These are phyloP conservation scores for Neonothopanus nambi DNA, from an alignment of 1,284 basidiomycete genomes.

Conservation along the genomic window DNA sequence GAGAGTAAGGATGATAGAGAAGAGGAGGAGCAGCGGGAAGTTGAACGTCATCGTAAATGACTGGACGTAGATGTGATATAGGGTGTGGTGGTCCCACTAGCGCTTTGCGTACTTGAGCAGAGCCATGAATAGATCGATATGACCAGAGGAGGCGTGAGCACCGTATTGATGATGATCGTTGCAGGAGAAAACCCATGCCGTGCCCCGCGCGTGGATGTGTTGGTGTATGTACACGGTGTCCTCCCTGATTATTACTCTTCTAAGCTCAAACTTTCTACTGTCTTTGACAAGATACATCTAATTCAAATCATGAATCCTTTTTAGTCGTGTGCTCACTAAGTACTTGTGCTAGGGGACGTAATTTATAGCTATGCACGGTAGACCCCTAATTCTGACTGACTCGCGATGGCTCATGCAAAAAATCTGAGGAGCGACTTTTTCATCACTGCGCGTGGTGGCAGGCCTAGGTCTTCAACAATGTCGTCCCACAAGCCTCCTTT, in stretches of 20 bases:
- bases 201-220: no score
- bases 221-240: no score
- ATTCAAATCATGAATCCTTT: conserved; percentile 11
- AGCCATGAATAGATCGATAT: conserved; percentile 42
- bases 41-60: conserved; percentile 64
- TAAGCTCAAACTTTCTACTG: not conserved
- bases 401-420: not conserved
- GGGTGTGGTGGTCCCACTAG: conserved; percentile 74
- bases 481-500: conserved; percentile 42
- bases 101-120: conserved; percentile 35
- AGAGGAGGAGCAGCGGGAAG: conserved; percentile 26
- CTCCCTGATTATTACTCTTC: no score
- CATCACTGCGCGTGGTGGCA: conserved; percentile 36
- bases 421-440: conserved; percentile 30
- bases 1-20: conserved; percentile 17
- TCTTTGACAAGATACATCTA: no score
- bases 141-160: not conserved
- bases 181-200: conserved; percentile 10
- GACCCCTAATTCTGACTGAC: no score
- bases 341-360: no score
- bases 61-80: conserved; percentile 73
- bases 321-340: no score
- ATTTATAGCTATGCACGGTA: no score
- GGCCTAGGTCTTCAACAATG: conserved; percentile 43
- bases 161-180: conserved; percentile 14